These are phyloP conservation scores for Leccinum fibrillosum DNA, from an alignment of 768 basidiomycete genomes.

Conservation along the genomic window DNA sequence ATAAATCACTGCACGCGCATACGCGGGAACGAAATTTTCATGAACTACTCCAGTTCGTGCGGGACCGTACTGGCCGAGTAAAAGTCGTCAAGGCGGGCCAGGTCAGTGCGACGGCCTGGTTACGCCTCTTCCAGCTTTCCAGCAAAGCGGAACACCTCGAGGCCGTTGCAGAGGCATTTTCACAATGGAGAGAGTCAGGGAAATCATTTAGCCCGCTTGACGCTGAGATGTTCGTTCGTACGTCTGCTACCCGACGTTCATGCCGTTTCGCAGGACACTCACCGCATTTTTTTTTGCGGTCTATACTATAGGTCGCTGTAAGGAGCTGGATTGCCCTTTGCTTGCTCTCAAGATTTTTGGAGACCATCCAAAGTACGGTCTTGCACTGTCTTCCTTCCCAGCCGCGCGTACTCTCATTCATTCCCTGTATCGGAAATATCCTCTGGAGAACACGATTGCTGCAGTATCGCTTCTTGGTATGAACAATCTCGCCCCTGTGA, in stretches of 20 bases:
- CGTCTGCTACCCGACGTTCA: constrained; percentile 23
- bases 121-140: constrained; percentile 49
- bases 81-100: constrained; percentile 30
- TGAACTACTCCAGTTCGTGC: constrained; percentile 25
- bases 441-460: constrained; percentile 47
- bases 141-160: constrained; percentile 48
- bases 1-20: background rate
- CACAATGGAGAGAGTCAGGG: constrained; percentile 47
- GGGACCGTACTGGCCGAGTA: constrained; percentile 27
- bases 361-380: constrained; percentile 58
- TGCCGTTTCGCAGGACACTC: background rate
- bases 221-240: constrained; percentile 53
- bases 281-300: background rate
- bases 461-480: constrained; percentile 52
- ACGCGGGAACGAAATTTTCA: constrained; percentile 23
- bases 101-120: constrained; percentile 48
- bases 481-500: constrained; percentile 52
- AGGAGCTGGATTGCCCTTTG: constrained; percentile 50
- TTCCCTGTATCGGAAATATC: constrained; percentile 45
- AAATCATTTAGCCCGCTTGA: constrained; percentile 38
- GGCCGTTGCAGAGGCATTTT: constrained; percentile 43
- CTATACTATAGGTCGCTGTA: constrained; percentile 51
- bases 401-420: constrained; percentile 59
- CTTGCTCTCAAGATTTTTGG: constrained; percentile 62
- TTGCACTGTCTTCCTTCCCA: constrained; percentile 44